These are phyloP conservation scores for Moricandia arvensis DNA, from an alignment of 345 rosid species.

Conservation along the genomic window DNA sequence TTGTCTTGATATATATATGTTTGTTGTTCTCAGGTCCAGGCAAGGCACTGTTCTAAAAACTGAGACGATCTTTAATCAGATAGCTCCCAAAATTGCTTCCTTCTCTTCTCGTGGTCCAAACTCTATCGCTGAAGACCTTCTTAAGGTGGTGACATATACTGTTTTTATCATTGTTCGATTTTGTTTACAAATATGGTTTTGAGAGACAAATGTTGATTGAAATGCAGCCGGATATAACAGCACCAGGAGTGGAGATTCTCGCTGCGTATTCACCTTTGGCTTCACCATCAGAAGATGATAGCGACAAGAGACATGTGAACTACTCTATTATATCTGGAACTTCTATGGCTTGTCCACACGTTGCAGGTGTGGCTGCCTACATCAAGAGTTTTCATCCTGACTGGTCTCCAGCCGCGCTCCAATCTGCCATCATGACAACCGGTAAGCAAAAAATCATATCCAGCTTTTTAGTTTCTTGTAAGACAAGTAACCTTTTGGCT, in stretches of 20 bases:
- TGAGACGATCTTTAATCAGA: slow-evolving; percentile 17
- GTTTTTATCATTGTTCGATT: not conserved
- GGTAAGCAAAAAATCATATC: slow-evolving; percentile 31
- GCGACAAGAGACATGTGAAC: slow-evolving; percentile 26
- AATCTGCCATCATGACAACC: slow-evolving; percentile 64
- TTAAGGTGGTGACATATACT: slow-evolving; percentile 28
- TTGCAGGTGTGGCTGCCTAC: slow-evolving; percentile 46
- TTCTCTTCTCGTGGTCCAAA: slow-evolving; percentile 46
- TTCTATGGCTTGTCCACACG: slow-evolving; percentile 63
- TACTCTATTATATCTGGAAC: slow-evolving; percentile 45
- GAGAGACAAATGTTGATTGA: not conserved
- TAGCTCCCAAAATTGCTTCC: slow-evolving; percentile 29
- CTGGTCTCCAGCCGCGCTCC: slow-evolving; percentile 58
- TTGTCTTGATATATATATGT: not conserved
- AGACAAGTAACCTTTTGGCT: not conserved
- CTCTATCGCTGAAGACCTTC: slow-evolving; percentile 9
- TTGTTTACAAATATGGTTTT: not conserved
- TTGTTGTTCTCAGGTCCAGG: slow-evolving; percentile 14
- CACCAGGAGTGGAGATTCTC: slow-evolving; percentile 48
- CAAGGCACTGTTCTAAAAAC: slow-evolving; percentile 29
- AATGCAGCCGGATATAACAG: slow-evolving; percentile 50
- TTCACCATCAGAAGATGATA: not conserved
- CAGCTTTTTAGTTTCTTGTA: slow-evolving; percentile 8
- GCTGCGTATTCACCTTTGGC: slow-evolving; percentile 41
- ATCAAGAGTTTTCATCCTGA: slow-evolving; percentile 42